Percentiles rank a stretch among this genome's conserved stretches.
phyloP scores from a whole-genome alignment of 1,139 yeast genomes.

The Kurtzmaniella quercitrusa region DNA sequence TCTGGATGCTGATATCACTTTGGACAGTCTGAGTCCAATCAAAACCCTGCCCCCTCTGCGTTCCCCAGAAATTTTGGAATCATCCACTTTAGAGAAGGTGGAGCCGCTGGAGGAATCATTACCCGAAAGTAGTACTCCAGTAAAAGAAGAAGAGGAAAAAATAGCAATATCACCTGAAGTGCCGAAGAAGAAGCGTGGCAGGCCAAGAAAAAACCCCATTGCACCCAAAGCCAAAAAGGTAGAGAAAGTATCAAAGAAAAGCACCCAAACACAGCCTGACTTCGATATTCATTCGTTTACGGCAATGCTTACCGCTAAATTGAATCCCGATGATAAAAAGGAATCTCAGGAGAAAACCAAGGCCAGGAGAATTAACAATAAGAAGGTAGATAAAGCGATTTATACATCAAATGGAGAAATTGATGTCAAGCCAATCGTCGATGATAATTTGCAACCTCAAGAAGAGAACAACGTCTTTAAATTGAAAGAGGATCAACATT shows the following conservation, averaged over 20 bases:
- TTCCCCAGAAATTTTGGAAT: background rate
- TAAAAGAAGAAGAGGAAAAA: background rate
- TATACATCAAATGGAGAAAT: constrained; percentile 1
- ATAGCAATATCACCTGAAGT: background rate
- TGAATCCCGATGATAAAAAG: constrained; percentile 9
- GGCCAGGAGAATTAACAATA: background rate
- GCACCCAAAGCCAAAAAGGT: background rate
- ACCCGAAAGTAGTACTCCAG: background rate
- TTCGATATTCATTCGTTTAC: constrained; percentile 28
- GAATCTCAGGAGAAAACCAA: background rate
- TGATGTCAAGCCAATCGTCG: background rate
- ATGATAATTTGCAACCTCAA: background rate
- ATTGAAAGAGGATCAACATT: no score
- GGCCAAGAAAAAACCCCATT: constrained; percentile 5
- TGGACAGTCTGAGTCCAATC: constrained; percentile 8
- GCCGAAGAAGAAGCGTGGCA: constrained; percentile 7
- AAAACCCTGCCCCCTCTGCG: constrained; percentile 8
- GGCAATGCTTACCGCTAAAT: constrained; percentile 21
- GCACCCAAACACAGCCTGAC: background rate
- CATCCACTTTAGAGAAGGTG: background rate
- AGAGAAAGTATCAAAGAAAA: background rate
- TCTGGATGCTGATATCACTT: constrained; percentile 4
- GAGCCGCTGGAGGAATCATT: background rate
- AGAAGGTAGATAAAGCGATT: constrained; percentile 3
- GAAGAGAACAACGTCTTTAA: background rate